phyloP scores from a whole-genome alignment of 495 filamentous ascomycete genomes.

The Penicillium alfredii region DNA sequence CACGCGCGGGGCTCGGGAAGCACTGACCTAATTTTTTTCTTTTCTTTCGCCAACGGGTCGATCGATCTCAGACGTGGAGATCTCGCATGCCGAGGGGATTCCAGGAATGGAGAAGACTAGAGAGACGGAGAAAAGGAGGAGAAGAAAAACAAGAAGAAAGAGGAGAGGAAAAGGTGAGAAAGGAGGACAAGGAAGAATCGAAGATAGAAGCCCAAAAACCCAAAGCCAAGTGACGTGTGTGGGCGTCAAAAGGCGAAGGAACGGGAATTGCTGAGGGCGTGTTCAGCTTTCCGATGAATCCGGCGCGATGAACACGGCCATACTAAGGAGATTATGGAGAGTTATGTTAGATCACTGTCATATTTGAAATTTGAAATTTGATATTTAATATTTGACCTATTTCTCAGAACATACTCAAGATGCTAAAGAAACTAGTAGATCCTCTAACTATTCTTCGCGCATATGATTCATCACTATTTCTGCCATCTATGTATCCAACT shows the following conservation, averaged over 20 bases:
- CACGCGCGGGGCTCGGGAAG: slow-evolving; percentile 16
- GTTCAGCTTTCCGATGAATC: no score
- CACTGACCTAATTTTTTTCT: slow-evolving; percentile 17
- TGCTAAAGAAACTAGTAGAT: no score
- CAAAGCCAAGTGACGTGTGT: slow-evolving; percentile 21
- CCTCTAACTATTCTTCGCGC: no score
- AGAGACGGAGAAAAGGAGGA: neutral
- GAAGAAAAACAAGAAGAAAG: slow-evolving; percentile 1
- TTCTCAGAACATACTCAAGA: no score
- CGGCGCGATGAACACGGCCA: slow-evolving; percentile 9
- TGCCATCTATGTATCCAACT: no score
- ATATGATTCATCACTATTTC: no score
- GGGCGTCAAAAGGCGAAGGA: slow-evolving; percentile 6
- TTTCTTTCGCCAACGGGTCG: no score
- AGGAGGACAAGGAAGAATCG: slow-evolving; percentile 2
- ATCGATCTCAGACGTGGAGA: slow-evolving; percentile 9
- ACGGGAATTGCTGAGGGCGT: no score
- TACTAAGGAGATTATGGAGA: no score
- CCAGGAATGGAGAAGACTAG: neutral
- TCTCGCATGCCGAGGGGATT: slow-evolving; percentile 6
- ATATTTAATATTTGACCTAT: no score
- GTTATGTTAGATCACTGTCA: no score
- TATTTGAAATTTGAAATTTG: no score
- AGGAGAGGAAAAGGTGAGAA: slow-evolving; percentile 3
- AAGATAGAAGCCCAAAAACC: slow-evolving; percentile 12